Evolutionary conservation across 2,329 filamentous ascomycete genomes (phyloP), one percentile per base, ranked within the genome.

Genomic region (Plectosphaerella plurivora): DNA sequence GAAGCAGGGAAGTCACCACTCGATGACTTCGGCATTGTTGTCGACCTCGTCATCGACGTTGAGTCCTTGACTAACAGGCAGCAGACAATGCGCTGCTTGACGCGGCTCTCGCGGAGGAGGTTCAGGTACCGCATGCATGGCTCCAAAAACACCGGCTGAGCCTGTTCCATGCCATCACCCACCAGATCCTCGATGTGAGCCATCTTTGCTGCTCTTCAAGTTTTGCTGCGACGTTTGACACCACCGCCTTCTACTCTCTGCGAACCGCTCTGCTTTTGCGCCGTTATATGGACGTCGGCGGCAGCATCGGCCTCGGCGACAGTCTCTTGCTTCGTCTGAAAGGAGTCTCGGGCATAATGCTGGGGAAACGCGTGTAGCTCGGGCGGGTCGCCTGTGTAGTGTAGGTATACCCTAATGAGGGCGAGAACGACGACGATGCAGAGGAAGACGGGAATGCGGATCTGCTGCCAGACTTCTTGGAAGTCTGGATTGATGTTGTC

Each of bases 51-150:
- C 92, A 22, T 96, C 93, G 58, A 97, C 84, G 67, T 99, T 97
- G 81, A 99, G 3, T 92, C 93, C 73, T 97, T 97, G 65, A 97
- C 94, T 2, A 99, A 84, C 4, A 97, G 80, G 2, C 94, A 86
- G 77, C 96, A 97, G 4, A 97, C 94, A 6, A 94, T 97, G 51
- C 93, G 86, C 67, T 97, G 93, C 51, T 86, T 80, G 74, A 89
- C 87, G 41, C 93, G 83, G 70, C 89, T 88, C 67, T 89, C 87
- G 15, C 89, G 83, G 20, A 97, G 74, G 56, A 99, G 96, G 54
- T 95, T 91, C 35, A 97, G 81, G 65, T 94, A 97, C 33, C 87
- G 81, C 65, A 89, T 85, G 79, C 97, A 97, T 5, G 94, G 86
- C 72, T 97, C 92, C 94, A 93, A 97, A 22, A 22, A 22, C 22